phyloP scores from a whole-genome alignment of 75 land plant species.

The Larix kaempferi region DNA sequence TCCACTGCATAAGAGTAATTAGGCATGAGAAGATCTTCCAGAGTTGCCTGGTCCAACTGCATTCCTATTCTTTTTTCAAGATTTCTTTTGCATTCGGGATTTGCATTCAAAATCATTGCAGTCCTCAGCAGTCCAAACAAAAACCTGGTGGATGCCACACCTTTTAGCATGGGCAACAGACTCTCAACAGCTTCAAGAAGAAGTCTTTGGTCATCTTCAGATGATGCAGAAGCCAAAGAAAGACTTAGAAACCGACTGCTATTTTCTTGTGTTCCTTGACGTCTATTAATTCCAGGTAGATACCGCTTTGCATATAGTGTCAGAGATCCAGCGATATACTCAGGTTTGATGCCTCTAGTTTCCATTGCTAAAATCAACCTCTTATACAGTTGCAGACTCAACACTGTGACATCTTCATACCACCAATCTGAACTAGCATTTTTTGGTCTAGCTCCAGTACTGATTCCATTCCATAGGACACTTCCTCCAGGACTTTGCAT shows the following conservation, averaged over 20 bases:
- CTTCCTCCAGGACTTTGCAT: slow-evolving; percentile 92
- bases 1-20: slow-evolving; percentile 75
- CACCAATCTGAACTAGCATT: slow-evolving; percentile 81
- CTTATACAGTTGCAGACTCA: slow-evolving; percentile 67
- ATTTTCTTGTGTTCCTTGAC: slow-evolving; percentile 34
- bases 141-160: slow-evolving; percentile 58
- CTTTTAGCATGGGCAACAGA: slow-evolving; percentile 66
- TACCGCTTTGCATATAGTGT: slow-evolving; percentile 64
- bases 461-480: slow-evolving; percentile 92
- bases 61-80: slow-evolving; percentile 79
- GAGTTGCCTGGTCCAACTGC: slow-evolving; percentile 78
- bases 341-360: slow-evolving; percentile 55
- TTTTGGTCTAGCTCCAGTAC: slow-evolving; percentile 77
- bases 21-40: slow-evolving; percentile 92
- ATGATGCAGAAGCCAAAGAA: slow-evolving; percentile 19
- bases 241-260: slow-evolving; percentile 16
- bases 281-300: slow-evolving; percentile 69
- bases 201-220: slow-evolving; percentile 69
- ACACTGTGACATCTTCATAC: slow-evolving; percentile 70
- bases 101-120: slow-evolving; percentile 62
- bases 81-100: slow-evolving; percentile 53
- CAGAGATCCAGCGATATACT: slow-evolving; percentile 70
- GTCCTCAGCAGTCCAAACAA: slow-evolving; percentile 75
- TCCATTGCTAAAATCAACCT: slow-evolving; percentile 69
- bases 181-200: slow-evolving; percentile 78